These are phyloP conservation scores for Berkeleyomyces basicola DNA, from an alignment of 2,329 filamentous ascomycete species.

Conservation along the genomic window DNA sequence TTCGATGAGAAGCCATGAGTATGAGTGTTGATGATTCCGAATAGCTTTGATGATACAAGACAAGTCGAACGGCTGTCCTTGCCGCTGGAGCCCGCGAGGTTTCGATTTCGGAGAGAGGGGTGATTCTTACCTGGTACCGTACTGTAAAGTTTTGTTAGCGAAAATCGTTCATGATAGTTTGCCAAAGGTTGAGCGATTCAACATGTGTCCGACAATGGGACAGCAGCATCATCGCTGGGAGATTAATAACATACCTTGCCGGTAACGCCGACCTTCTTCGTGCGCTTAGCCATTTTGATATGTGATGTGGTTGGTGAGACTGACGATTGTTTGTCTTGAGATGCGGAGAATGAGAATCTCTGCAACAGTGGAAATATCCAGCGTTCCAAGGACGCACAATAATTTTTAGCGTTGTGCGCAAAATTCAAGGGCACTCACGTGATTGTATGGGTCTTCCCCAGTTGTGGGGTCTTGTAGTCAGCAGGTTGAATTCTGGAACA, in stretches of 20 bases:
- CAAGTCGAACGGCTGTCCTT: neutral
- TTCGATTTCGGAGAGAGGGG: neutral
- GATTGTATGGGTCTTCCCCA: conserved; percentile 5
- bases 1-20: neutral
- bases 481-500: neutral
- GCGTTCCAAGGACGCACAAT: conserved; percentile 10
- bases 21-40: neutral
- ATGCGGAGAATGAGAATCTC: conserved; percentile 12
- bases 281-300: conserved; percentile 83
- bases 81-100: neutral
- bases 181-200: neutral
- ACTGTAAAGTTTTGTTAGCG: conserved; percentile 41
- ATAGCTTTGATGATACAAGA: neutral
- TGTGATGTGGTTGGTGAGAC: conserved; percentile 18
- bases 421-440: conserved; percentile 13
- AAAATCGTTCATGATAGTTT: neutral
- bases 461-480: conserved; percentile 8
- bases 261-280: conserved; percentile 96
- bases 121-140: conserved; percentile 70
- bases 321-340: conserved; percentile 16
- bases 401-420: conserved; percentile 14
- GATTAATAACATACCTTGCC: conserved; percentile 26
- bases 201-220: neutral
- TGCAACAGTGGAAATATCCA: conserved; percentile 12
- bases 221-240: neutral